These are phyloP conservation scores for Aureobasidium pullulans DNA, from an alignment of 2,329 filamentous ascomycete species.

Conservation along the genomic window DNA sequence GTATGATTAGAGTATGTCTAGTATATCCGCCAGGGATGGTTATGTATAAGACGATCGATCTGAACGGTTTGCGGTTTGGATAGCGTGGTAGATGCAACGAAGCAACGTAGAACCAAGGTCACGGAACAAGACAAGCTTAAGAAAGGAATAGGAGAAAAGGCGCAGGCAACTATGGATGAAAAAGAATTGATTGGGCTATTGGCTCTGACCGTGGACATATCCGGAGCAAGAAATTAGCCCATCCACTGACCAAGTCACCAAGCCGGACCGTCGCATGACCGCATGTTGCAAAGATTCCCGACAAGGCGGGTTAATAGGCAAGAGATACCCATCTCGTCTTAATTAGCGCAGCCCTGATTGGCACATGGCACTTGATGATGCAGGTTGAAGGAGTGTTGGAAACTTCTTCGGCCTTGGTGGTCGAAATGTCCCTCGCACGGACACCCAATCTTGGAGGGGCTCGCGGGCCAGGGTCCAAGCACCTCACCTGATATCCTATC, in stretches of 20 bases:
- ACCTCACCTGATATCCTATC: constrained; percentile 8
- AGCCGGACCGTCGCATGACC: neutral
- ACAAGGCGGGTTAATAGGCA: neutral
- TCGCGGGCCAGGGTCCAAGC: neutral
- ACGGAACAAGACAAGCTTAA: neutral
- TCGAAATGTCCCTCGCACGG: neutral
- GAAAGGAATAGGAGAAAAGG: neutral
- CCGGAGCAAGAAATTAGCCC: constrained; percentile 3
- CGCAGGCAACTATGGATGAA: neutral
- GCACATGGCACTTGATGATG: constrained; percentile 3
- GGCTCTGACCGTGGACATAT: neutral
- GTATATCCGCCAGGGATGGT: neutral
- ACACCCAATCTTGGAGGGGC: neutral
- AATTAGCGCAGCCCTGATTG: neutral
- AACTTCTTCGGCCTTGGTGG: neutral
- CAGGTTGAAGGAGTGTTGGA: neutral
- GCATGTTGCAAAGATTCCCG: neutral
- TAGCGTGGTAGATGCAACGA: neutral
- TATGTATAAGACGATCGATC: neutral
- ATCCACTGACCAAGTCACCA: neutral
- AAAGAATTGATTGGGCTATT: constrained; percentile 5
- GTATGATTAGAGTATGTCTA: neutral
- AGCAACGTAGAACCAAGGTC: neutral
- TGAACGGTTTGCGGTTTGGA: neutral
- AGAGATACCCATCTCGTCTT: neutral